Evolutionary conservation across 2,329 filamentous ascomycete genomes (phyloP).

Genomic region (Cercospora sojina): DNA sequence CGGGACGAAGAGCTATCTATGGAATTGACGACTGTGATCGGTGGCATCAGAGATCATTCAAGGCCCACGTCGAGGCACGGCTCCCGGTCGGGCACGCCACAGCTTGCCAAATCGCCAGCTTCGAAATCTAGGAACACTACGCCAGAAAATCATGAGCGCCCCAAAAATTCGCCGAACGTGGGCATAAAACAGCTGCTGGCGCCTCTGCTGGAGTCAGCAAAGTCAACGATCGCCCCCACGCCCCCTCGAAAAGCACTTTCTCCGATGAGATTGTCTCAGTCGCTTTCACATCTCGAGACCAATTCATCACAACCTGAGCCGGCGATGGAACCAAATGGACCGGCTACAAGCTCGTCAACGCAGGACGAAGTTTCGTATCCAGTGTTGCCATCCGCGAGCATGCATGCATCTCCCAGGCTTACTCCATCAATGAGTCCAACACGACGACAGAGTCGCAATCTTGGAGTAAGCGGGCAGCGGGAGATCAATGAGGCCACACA

Average conservation of each 20-base stretch:
- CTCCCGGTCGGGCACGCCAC: slow-evolving; percentile 36
- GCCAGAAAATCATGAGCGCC: slow-evolving; percentile 57
- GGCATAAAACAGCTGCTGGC: slow-evolving; percentile 38
- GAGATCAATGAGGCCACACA: slow-evolving; percentile 25
- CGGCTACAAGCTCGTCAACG: slow-evolving; percentile 19
- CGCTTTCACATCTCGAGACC: slow-evolving; percentile 4
- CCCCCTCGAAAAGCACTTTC: slow-evolving; percentile 27
- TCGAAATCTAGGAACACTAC: slow-evolving; percentile 47
- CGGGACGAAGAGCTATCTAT: slow-evolving; percentile 53
- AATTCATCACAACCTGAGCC: neutral
- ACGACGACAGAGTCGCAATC: slow-evolving; percentile 13
- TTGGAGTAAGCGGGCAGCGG: slow-evolving; percentile 2
- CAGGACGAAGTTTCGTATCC: slow-evolving; percentile 26
- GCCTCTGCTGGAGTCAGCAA: slow-evolving; percentile 38
- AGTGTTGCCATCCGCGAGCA: slow-evolving; percentile 23
- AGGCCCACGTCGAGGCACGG: slow-evolving; percentile 22
- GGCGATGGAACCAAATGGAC: neutral
- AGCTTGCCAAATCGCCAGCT: slow-evolving; percentile 47
- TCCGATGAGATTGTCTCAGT: slow-evolving; percentile 20
- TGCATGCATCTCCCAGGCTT: slow-evolving; percentile 16
- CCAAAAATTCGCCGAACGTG: slow-evolving; percentile 53
- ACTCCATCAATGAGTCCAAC: slow-evolving; percentile 26
- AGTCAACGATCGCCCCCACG: slow-evolving; percentile 19
- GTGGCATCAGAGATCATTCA: slow-evolving; percentile 42
- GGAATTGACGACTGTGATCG: slow-evolving; percentile 53